Percentiles rank a stretch among this genome's conserved stretches.
Conservation (phyloP, 2,329 filamentous ascomycete species). For the Aspergillus texensis region DNA sequence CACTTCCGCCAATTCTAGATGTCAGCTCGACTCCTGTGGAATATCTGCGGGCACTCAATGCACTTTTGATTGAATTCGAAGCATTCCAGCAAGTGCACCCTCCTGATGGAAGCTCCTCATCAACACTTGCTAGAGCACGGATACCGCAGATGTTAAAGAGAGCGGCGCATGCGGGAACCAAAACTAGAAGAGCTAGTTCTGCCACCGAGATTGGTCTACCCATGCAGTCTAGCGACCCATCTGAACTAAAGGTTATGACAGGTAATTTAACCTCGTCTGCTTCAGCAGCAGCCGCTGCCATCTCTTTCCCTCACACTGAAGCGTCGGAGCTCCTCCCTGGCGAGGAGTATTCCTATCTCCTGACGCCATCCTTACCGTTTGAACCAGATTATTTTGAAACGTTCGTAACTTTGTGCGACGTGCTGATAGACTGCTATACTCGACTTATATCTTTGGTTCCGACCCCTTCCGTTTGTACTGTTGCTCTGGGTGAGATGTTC, state of each 20-base stretch:
- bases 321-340: slow-evolving; percentile 69
- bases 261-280: slow-evolving; percentile 43
- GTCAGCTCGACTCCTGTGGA: slow-evolving; percentile 77
- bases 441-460: slow-evolving; percentile 74
- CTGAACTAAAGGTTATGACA: slow-evolving; percentile 51
- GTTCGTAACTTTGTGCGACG: slow-evolving; percentile 92
- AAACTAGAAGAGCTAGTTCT: slow-evolving; percentile 60
- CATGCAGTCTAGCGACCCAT: slow-evolving; percentile 51
- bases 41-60: slow-evolving; percentile 83
- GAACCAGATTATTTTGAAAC: slow-evolving; percentile 97
- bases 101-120: slow-evolving; percentile 69
- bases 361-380: slow-evolving; percentile 92
- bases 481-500: slow-evolving; percentile 78
- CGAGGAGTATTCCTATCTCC: slow-evolving; percentile 83
- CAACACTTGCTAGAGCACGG: slow-evolving; percentile 73
- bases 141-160: slow-evolving; percentile 84
- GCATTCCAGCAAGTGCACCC: slow-evolving; percentile 87
- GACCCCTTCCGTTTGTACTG: slow-evolving; percentile 72
- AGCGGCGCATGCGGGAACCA: slow-evolving; percentile 59
- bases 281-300: slow-evolving; percentile 38
- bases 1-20: slow-evolving; percentile 85
- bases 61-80: slow-evolving; percentile 87
- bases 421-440: slow-evolving; percentile 88
- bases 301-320: slow-evolving; percentile 51
- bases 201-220: slow-evolving; percentile 62